Conservation (phyloP, 108 stramenopile species). For the Nannochloropsis oceanica region DNA sequence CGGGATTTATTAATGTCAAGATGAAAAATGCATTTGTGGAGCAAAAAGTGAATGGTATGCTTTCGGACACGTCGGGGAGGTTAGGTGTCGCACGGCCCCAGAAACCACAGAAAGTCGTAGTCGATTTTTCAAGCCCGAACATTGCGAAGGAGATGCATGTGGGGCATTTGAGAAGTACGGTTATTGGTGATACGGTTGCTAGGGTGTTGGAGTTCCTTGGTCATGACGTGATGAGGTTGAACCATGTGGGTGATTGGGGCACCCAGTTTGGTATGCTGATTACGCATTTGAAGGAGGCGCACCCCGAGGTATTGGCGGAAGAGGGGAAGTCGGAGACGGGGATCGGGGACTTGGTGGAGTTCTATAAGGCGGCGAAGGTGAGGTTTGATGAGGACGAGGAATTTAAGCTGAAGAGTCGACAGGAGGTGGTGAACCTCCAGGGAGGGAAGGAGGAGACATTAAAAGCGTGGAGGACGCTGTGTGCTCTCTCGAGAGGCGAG, state of each 20-base stretch:
- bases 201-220: slow-evolving; percentile 86
- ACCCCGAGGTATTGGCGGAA: slow-evolving; percentile 18
- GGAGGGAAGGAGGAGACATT: slow-evolving; percentile 71
- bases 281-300: slow-evolving; percentile 75
- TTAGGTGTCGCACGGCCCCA: slow-evolving; percentile 5
- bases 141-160: slow-evolving; percentile 99
- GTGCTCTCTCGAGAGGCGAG: slow-evolving; percentile 69
- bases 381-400: slow-evolving; percentile 72
- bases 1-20: slow-evolving; percentile 32
- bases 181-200: slow-evolving; percentile 89
- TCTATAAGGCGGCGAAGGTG: slow-evolving; percentile 55
- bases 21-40: slow-evolving; percentile 2
- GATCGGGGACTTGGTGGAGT: slow-evolving; percentile 19
- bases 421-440: slow-evolving; percentile 96
- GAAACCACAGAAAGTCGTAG: slow-evolving; percentile 51
- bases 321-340: neutral
- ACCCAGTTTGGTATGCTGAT: slow-evolving; percentile 99
- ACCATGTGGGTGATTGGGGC: slow-evolving; percentile 99
- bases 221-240: slow-evolving; percentile 69
- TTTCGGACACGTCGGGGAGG: slow-evolving; percentile 1
- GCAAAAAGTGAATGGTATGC: neutral
- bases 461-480: slow-evolving; percentile 81
- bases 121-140: slow-evolving; percentile 98
- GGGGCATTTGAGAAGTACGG: slow-evolving; percentile 93
- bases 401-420: slow-evolving; percentile 58